Evolutionary conservation across 2,329 filamentous ascomycete genomes (phyloP).

Genomic region (Xylaria polymorpha): DNA sequence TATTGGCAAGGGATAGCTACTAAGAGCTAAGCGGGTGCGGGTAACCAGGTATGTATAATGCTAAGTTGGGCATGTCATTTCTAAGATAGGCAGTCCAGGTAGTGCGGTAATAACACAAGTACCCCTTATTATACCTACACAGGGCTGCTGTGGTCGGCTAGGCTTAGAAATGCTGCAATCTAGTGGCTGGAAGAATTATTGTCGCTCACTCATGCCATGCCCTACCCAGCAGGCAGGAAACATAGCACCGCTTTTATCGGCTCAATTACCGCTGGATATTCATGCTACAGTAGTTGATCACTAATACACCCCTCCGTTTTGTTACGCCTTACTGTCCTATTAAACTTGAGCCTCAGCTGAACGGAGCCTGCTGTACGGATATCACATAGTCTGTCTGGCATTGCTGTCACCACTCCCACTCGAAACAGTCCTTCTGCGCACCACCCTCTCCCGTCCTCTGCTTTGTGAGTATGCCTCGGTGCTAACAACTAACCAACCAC

Average conservation of each 20-base stretch:
- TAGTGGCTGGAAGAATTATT: slow-evolving; percentile 51
- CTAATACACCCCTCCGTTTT: slow-evolving; percentile 31
- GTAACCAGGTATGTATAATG: slow-evolving; percentile 14
- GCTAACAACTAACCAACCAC: slow-evolving; percentile 13
- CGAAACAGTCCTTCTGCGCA: slow-evolving; percentile 11
- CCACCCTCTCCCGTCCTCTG: slow-evolving; percentile 15
- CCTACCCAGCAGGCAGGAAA: slow-evolving; percentile 28
- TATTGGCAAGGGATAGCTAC: slow-evolving; percentile 10
- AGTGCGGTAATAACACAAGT: slow-evolving; percentile 26
- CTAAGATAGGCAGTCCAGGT: slow-evolving; percentile 18
- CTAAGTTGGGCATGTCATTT: slow-evolving; percentile 2
- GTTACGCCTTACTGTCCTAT: slow-evolving; percentile 33
- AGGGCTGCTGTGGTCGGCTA: slow-evolving; percentile 38
- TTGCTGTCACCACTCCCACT: slow-evolving; percentile 3
- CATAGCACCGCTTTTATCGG: slow-evolving; percentile 35
- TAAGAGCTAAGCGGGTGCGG: neutral
- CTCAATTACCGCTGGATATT: slow-evolving; percentile 30
- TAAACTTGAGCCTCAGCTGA: slow-evolving; percentile 40
- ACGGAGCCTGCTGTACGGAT: slow-evolving; percentile 27
- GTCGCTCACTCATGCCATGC: slow-evolving; percentile 37
- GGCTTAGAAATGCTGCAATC: slow-evolving; percentile 43
- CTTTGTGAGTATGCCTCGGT: slow-evolving; percentile 1
- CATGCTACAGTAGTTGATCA: slow-evolving; percentile 16
- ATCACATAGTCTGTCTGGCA: slow-evolving; percentile 26
- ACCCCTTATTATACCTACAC: slow-evolving; percentile 23